Evolutionary conservation across 306 rosid species (phyloP).

Genomic region (Cyamopsis tetragonoloba): DNA sequence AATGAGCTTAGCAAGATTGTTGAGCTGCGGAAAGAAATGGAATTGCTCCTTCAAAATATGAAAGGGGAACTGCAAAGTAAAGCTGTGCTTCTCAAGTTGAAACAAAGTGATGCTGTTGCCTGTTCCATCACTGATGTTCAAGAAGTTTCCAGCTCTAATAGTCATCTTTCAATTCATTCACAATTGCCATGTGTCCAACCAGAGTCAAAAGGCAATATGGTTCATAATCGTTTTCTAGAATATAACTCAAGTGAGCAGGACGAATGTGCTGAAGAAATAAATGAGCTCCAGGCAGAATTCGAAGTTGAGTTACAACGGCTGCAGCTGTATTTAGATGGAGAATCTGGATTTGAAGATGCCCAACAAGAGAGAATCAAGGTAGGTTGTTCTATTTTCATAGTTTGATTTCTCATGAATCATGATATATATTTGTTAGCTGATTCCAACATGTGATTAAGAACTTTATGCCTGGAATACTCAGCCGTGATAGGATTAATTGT

Average conservation of each 20-base stretch:
- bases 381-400: slow-evolving; percentile 11
- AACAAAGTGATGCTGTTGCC: slow-evolving; percentile 34
- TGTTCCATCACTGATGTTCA: slow-evolving; percentile 44
- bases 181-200: slow-evolving; percentile 26
- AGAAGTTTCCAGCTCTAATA: slow-evolving; percentile 44
- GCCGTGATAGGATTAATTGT: too few relatives aligned
- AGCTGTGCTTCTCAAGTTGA: slow-evolving; percentile 25
- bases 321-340: slow-evolving; percentile 68
- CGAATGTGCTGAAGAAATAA: slow-evolving; percentile 48
- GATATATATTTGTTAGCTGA: not conserved
- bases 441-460: not conserved
- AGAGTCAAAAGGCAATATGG: slow-evolving; percentile 25
- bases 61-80: slow-evolving; percentile 48
- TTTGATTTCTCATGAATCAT: not conserved
- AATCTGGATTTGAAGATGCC: slow-evolving; percentile 30
- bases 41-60: slow-evolving; percentile 53
- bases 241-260: slow-evolving; percentile 26
- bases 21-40: slow-evolving; percentile 75
- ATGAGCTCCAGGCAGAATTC: slow-evolving; percentile 70
- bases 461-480: not conserved
- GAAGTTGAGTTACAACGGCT: slow-evolving; percentile 69
- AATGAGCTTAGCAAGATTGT: slow-evolving; percentile 66
- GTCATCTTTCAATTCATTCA: slow-evolving; percentile 39
- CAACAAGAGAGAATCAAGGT: slow-evolving; percentile 47
- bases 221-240: slow-evolving; percentile 26